A percentile compares a stretch with the other conserved stretches of the same genome.
phyloP scores from a whole-genome alignment of 108 stramenopile species.

The Asterionellopsis glacialis region DNA sequence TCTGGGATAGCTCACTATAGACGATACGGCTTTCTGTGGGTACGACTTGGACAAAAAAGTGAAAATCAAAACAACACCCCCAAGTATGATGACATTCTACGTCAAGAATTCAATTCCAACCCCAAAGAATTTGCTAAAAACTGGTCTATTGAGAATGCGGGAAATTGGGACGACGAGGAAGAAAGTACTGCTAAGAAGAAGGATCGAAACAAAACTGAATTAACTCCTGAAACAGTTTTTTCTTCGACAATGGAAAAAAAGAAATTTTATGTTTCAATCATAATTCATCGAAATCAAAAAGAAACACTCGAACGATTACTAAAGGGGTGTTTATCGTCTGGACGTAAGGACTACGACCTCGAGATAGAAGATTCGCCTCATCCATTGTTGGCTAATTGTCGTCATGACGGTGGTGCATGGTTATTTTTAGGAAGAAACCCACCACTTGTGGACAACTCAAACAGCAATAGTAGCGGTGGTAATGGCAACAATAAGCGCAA shows the following conservation, averaged over 20 bases:
- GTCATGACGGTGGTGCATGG: conserved; percentile 17
- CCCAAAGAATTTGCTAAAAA: conserved; percentile 1
- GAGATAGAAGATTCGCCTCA: neutral
- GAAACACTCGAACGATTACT: neutral
- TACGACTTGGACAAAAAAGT: neutral
- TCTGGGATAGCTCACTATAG: conserved; percentile 5
- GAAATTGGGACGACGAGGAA: neutral
- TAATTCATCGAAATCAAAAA: conserved; percentile 8
- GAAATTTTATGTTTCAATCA: conserved; percentile 19
- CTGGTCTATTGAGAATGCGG: conserved; percentile 19
- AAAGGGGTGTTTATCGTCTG: neutral
- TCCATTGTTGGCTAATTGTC: neutral
- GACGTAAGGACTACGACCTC: no score
- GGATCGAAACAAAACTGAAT: no score
- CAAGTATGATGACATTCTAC: neutral
- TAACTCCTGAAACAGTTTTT: neutral
- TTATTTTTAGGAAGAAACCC: conserved; percentile 5
- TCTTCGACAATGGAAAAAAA: neutral
- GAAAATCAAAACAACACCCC: neutral
- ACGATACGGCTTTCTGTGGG: conserved; percentile 14
- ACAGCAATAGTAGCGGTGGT: neutral
- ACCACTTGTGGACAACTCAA: conserved; percentile 1
- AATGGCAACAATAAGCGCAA: conserved; percentile 4
- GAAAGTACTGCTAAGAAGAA: neutral
- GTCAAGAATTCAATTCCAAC: conserved; percentile 1